Base-by-base conservation (phyloP, 2,329 filamentous ascomycete species). In the Proliferodiscus dingleyae region DNA sequence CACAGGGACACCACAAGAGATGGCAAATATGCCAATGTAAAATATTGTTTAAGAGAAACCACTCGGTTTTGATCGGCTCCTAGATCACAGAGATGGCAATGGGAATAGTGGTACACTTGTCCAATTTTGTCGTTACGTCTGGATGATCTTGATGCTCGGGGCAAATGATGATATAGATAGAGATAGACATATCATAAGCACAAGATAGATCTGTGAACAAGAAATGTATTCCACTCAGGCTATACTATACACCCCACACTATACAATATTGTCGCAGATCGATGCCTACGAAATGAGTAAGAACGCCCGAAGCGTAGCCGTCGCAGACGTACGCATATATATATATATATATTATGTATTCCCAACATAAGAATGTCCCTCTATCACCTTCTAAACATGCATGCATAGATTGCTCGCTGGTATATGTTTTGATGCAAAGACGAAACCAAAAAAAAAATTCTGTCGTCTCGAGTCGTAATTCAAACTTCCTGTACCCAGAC, bases 21-120 rank as follows among this genome's bases (percentile, higher is more conserved):
- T 95, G 65, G 71, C 67, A 63, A 67, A 69, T 41, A 74, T 93
- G 68, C 81, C 78, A 1, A 87, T 89, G 70, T 89, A 63, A 40
- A 51, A 34, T 18, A 16, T 41, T 37, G 15, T 16, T 7, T 33
- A 5, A 34, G 1, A 2, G 9, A 7, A 19, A 26, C 24, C n/a
- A n/a, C n/a, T n/a, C n/a, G n/a, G n/a, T n/a, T n/a, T n/a, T n/a
- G n/a, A n/a, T n/a, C n/a, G n/a, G n/a, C n/a, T n/a, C n/a, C n/a
- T n/a, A n/a, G n/a, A n/a, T n/a, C n/a, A n/a, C n/a, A n/a, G n/a
- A n/a, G n/a, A n/a, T n/a, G n/a, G n/a, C n/a, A n/a, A n/a, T n/a
- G n/a, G n/a, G n/a, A n/a, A n/a, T n/a, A n/a, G n/a, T n/a, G n/a
- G n/a, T n/a, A n/a, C n/a, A n/a, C n/a, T n/a, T n/a, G n/a, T n/a